These are phyloP conservation scores for Beauveria asiatica DNA, from an alignment of 2,329 filamentous ascomycete species.

Conservation along the genomic window DNA sequence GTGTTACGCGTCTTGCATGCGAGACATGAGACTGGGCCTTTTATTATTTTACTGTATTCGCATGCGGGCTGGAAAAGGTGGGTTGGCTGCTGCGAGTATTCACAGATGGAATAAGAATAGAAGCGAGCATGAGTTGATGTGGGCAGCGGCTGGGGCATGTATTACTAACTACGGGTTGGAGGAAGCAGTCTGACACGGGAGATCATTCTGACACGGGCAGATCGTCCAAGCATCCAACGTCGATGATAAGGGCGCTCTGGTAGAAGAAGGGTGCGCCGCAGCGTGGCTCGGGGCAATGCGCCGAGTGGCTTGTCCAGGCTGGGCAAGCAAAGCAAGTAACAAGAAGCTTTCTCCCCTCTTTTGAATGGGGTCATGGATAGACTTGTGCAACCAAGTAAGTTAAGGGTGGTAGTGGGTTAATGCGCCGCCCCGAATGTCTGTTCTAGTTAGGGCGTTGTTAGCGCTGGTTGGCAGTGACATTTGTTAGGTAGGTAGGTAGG, in stretches of 20 bases:
- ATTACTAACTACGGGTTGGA: too few species aligned
- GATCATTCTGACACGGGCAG: not conserved
- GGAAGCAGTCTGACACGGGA: too few species aligned
- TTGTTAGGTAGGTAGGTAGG: too few species aligned
- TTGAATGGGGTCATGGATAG: not conserved
- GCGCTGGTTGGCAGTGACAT: not conserved
- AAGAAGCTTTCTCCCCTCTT: not conserved
- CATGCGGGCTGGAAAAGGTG: not conserved
- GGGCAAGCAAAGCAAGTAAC: not conserved
- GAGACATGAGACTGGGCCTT: not conserved
- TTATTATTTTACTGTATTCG: not conserved
- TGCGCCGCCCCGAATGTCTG: not conserved
- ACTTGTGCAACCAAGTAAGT: too few species aligned
- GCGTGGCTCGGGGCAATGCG: not conserved
- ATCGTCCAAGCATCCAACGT: too few species aligned
- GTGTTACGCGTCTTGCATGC: not conserved
- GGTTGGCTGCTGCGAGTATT: not conserved
- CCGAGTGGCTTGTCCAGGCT: conserved; percentile 5
- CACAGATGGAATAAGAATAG: not conserved
- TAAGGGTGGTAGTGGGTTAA: not conserved
- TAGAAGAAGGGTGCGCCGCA: too few species aligned
- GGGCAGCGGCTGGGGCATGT: too few species aligned
- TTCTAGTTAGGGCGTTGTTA: not conserved
- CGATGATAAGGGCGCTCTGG: too few species aligned
- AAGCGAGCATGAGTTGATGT: not conserved